These are phyloP conservation scores for Termitomyces sp. DNA, from an alignment of 768 basidiomycete species.

Conservation along the genomic window DNA sequence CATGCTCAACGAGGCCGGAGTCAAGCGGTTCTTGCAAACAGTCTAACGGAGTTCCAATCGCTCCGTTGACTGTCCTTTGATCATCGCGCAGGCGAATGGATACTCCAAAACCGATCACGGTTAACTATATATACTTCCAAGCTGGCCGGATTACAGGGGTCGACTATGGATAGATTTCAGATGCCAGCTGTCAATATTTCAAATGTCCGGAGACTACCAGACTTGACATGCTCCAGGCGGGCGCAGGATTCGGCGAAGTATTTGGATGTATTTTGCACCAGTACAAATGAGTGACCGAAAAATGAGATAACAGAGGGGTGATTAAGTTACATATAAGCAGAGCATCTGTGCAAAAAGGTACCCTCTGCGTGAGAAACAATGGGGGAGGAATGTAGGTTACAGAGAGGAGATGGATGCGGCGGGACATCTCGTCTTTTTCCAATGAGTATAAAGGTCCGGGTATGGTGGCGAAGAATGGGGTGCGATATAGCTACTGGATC, in stretches of 20 bases:
- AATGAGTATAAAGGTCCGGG: constrained; percentile 17
- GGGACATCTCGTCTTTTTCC: constrained; percentile 12
- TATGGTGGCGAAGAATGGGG: constrained; percentile 2
- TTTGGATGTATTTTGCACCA: neutral
- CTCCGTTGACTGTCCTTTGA: neutral
- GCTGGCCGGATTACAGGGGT: neutral
- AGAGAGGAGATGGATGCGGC: constrained; percentile 7
- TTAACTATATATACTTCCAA: neutral
- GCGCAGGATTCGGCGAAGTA: neutral
- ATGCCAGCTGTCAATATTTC: neutral
- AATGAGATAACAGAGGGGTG: neutral
- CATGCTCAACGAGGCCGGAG: constrained; percentile 38
- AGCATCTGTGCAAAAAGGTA: constrained; percentile 12
- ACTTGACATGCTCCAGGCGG: neutral
- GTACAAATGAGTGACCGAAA: neutral
- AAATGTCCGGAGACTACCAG: neutral
- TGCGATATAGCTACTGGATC: constrained; percentile 41
- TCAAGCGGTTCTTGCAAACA: constrained; percentile 40
- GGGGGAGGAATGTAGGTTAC: constrained; percentile 7
- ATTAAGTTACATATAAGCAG: constrained; percentile 15
- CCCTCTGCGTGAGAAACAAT: neutral
- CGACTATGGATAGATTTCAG: neutral
- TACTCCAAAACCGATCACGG: neutral
- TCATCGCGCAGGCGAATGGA: neutral
- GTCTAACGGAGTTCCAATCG: constrained; percentile 20